Conservation (phyloP, 1,284 basidiomycete species). For the Takashimella koratensis region DNA sequence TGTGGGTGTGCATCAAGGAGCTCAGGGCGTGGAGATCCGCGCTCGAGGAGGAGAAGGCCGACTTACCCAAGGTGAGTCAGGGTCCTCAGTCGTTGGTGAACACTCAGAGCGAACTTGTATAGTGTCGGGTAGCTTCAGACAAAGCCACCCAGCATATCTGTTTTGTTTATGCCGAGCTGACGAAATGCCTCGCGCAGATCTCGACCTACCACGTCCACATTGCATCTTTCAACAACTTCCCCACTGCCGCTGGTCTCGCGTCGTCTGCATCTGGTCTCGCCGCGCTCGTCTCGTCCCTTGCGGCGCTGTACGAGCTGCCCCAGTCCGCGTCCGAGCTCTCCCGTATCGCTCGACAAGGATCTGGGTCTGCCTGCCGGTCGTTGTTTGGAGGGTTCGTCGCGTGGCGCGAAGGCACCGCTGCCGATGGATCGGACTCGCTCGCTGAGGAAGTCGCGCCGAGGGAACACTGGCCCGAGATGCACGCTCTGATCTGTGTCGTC, state of each 20-base stretch:
- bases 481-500: conserved; percentile 96
- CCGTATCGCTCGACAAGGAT: conserved; percentile 91
- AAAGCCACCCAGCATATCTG: no score
- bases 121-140: no score
- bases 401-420: conserved; percentile 74
- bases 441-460: conserved; percentile 84
- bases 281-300: conserved; percentile 85
- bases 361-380: conserved; percentile 94
- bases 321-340: conserved; percentile 70
- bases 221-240: conserved; percentile 97
- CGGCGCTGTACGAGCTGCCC: conserved; percentile 78
- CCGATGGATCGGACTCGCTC: conserved; percentile 78
- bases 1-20: conserved; percentile 82
- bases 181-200: conserved; percentile 53
- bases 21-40: conserved; percentile 72
- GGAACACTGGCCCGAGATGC: conserved; percentile 89
- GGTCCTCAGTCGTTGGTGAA: no score
- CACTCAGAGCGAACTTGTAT: no score
- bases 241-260: conserved; percentile 94
- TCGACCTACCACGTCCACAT: conserved; percentile 76
- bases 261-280: conserved; percentile 97
- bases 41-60: conserved; percentile 66
- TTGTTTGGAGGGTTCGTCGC: conserved; percentile 97
- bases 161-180: no score
- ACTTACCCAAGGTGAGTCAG: conserved; percentile 63